Evolutionary conservation across 371 early-diverging fungal species (phyloP).

Genomic region (Chytridium lagenaria): DNA sequence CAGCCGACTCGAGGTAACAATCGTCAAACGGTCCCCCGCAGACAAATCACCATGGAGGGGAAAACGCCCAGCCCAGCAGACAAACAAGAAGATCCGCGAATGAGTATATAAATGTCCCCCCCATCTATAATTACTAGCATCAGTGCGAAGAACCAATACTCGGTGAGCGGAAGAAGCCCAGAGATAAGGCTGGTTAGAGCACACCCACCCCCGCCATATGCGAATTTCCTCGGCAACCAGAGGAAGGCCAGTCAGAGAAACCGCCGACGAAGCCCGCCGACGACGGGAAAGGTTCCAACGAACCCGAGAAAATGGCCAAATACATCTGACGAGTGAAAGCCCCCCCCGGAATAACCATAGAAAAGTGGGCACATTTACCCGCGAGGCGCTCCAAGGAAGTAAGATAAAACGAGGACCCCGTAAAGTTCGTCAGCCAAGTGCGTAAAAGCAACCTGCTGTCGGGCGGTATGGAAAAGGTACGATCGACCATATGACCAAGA

Average conservation of each 20-base stretch:
- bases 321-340: slow-evolving; percentile 21
- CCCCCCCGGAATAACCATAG: slow-evolving; percentile 15
- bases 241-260: background rate
- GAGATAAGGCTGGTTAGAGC: background rate
- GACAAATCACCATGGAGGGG: background rate
- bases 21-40: background rate
- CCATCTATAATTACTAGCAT: slow-evolving; percentile 19
- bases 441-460: background rate
- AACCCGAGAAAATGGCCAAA: background rate
- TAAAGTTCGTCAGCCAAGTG: background rate
- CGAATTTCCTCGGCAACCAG: background rate
- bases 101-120: no score
- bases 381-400: slow-evolving; percentile 5
- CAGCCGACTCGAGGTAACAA: no score
- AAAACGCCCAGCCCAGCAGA: no score
- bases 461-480: background rate
- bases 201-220: no score
- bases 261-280: background rate
- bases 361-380: slow-evolving; percentile 24
- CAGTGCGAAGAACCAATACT: background rate
- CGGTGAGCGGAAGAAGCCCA: slow-evolving; percentile 21
- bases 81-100: no score
- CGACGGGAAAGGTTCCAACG: background rate
- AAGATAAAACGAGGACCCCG: background rate
- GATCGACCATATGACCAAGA: background rate